A percentile compares a stretch with the other conserved stretches of the same genome.
phyloP scores from a whole-genome alignment of 1,139 yeast species.

The Kurtzmaniella quercitrusa region DNA sequence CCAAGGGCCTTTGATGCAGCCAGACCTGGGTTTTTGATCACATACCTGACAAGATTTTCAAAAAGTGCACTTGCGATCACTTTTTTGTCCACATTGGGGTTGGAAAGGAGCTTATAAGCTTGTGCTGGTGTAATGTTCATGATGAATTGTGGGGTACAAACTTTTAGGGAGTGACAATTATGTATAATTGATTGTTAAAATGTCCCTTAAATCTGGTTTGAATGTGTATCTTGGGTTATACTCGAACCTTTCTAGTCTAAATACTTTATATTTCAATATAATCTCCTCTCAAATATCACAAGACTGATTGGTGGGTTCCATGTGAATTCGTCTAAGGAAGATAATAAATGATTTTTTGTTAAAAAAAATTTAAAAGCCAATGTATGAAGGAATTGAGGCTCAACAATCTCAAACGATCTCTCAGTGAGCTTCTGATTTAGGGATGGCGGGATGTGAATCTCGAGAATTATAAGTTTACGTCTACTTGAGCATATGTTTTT shows the following conservation, averaged over 20 bases:
- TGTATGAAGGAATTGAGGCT: too few species aligned
- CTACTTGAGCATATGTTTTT: too few species aligned
- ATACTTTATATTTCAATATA: background rate
- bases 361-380: too few species aligned
- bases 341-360: too few species aligned
- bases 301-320: background rate
- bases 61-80: slow-evolving; percentile 38
- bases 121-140: slow-evolving; percentile 9
- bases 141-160: background rate
- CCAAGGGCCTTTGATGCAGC: slow-evolving; percentile 34
- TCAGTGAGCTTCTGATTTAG: too few species aligned
- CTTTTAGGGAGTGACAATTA: background rate
- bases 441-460: too few species aligned
- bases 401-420: too few species aligned
- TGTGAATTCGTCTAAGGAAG: background rate
- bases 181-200: background rate
- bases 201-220: background rate
- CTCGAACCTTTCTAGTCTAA: background rate
- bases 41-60: slow-evolving; percentile 27
- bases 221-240: slow-evolving; percentile 1
- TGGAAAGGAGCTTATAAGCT: slow-evolving; percentile 30
- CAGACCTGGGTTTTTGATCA: slow-evolving; percentile 29
- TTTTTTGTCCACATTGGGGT: slow-evolving; percentile 40
- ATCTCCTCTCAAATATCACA: background rate
- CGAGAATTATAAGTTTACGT: too few species aligned